Base-by-base conservation (phyloP, 176 grass and related monocot species). In the Musa itinerans region DNA sequence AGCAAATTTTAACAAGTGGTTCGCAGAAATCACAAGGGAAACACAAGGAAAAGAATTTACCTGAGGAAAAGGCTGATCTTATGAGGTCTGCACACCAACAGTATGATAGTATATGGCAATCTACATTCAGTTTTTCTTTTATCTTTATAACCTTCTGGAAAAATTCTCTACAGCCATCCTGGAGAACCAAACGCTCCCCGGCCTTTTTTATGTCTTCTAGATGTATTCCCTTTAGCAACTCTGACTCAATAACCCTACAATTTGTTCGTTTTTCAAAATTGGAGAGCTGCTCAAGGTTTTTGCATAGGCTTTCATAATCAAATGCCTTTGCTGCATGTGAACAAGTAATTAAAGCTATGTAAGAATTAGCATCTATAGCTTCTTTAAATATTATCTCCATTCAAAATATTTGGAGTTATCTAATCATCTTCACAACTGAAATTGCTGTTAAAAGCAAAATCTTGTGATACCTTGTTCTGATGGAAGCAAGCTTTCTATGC, bases 21-120 rank as follows among this genome's bases (percentile, higher is more conserved):
- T 43, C 4, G 0, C 34, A 43, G 34, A 43, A 43, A 43, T 43
- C 34, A 43, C 34, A 65, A 78, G 24, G 70, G 16, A 26, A 24
- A 58, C 51, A 51, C 23, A 49, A 69, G 66, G 73, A 43, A 53
- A 13, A 80, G 10, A 65, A 56, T 69, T 71, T 87, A 94, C 95
- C 95, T 91, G 95, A 89, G 80, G 86, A 93, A 84, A 98, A 98
- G 17, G 76, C 76, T 19, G 95, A 98, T 73, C 90, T 86, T 54
- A 98, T 98, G 74, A 98, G 95, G 22, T 98, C 95, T 19, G 80
- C 88, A 84, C 95, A 98, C 90, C 95, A 94, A 63, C 95, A 98
- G 79, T 89, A 93, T 65, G 94, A 93, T 75, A 98, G 90, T 93
- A 98, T 72, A 81, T 98, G 95, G 34, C 93, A 63, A 93, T 98